Conservation (phyloP, 352 stramenopile species). For the Saprolegnia diclina region DNA sequence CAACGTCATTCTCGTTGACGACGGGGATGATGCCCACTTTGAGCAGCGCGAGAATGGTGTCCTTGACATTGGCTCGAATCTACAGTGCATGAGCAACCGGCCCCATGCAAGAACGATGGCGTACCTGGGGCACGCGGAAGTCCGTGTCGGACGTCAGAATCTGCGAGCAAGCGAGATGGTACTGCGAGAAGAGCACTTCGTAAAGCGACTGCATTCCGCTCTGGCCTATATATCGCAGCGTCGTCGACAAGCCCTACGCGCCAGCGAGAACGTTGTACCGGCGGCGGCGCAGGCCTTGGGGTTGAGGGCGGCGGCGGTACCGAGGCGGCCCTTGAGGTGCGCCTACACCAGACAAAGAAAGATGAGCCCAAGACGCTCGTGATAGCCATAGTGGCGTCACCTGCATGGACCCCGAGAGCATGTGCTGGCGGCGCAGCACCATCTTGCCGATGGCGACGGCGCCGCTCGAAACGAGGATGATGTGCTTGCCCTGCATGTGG, state of each 20-base stretch:
- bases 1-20: slow-evolving; percentile 85
- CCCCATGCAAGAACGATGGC: background rate
- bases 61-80: slow-evolving; percentile 54
- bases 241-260: background rate
- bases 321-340: slow-evolving; percentile 59
- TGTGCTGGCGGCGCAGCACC: slow-evolving; percentile 72
- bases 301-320: slow-evolving; percentile 32
- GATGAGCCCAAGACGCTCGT: background rate
- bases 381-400: slow-evolving; percentile 7
- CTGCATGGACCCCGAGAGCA: slow-evolving; percentile 74
- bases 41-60: slow-evolving; percentile 55
- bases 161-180: slow-evolving; percentile 76
- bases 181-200: slow-evolving; percentile 82
- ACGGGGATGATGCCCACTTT: slow-evolving; percentile 80
- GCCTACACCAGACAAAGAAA: slow-evolving; percentile 33
- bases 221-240: slow-evolving; percentile 52
- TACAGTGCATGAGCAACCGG: background rate
- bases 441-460: slow-evolving; percentile 74
- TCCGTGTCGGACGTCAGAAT: slow-evolving; percentile 73
- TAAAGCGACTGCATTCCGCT: slow-evolving; percentile 79
- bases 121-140: slow-evolving; percentile 47
- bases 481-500: slow-evolving; percentile 75
- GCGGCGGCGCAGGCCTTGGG: slow-evolving; percentile 26
- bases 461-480: slow-evolving; percentile 80
- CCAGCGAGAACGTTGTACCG: background rate